phyloP scores from a whole-genome alignment of 257 asterid species.

The Echites panduratus region DNA sequence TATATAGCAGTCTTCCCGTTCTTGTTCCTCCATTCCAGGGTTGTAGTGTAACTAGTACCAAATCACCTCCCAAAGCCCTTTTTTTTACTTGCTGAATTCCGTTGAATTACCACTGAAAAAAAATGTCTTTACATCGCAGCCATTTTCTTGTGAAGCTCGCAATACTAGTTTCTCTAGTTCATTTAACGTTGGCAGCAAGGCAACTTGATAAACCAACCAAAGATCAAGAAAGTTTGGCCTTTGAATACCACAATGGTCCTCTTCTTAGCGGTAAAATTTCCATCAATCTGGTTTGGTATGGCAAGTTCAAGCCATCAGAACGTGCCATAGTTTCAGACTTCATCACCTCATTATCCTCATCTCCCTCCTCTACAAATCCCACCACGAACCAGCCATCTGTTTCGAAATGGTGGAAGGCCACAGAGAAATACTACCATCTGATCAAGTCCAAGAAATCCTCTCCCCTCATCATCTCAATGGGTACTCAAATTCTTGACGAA shows the following conservation, averaged over 20 bases:
- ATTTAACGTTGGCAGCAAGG: not conserved
- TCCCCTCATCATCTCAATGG: conserved; percentile 20
- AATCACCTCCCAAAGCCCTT: not conserved
- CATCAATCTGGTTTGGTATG: conserved; percentile 28
- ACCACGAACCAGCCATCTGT: conserved; percentile 32
- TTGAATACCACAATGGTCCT: conserved; percentile 31
- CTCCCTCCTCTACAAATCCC: conserved; percentile 16
- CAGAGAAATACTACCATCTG: conserved; percentile 32
- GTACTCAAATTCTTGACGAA: conserved; percentile 32
- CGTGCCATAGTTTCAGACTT: conserved; percentile 18
- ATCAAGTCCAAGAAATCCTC: conserved; percentile 30
- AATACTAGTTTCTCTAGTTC: not conserved
- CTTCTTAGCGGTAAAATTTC: conserved; percentile 21
- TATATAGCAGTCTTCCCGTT: not conserved
- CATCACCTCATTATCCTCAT: conserved; percentile 14
- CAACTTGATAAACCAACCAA: not conserved
- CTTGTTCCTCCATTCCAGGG: not conserved
- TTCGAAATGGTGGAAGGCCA: conserved; percentile 40
- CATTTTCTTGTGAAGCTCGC: not conserved
- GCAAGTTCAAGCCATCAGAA: conserved; percentile 22
- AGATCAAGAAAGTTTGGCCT: conserved; percentile 21
- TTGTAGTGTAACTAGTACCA: not conserved
- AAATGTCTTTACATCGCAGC: not conserved
- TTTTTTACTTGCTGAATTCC: not conserved
- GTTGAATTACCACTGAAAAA: not conserved